phyloP scores from a whole-genome alignment of 1,284 basidiomycete species.

The Leccinum fallax region DNA sequence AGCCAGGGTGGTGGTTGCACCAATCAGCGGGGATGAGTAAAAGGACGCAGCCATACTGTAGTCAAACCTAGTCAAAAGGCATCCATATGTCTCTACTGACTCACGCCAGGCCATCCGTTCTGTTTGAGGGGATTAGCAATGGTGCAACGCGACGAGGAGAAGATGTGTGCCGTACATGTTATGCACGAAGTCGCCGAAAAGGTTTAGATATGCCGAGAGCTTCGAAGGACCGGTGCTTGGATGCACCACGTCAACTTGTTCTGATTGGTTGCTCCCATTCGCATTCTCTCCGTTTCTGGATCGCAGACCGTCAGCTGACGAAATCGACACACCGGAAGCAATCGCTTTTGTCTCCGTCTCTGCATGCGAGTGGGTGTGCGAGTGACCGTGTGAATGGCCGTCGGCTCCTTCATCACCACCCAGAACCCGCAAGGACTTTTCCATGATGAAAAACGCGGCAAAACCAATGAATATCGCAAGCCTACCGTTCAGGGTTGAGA shows the following conservation, averaged over 20 bases:
- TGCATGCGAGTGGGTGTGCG: conserved; percentile 45
- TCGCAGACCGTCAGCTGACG: conserved; percentile 36
- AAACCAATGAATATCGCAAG: conserved; percentile 84
- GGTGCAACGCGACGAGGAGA: conserved; percentile 14
- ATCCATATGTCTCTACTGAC: conserved; percentile 33
- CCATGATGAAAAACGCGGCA: conserved; percentile 87
- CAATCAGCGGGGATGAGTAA: conserved; percentile 86
- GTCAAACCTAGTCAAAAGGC: conserved; percentile 8
- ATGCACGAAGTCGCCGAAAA: conserved; percentile 89
- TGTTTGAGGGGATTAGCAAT: conserved; percentile 34
- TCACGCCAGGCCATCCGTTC: conserved; percentile 85
- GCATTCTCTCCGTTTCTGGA: conserved; percentile 33
- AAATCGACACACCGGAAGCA: conserved; percentile 39
- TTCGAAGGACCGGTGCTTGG: conserved; percentile 61
- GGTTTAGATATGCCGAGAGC: conserved; percentile 85
- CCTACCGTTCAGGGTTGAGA: conserved; percentile 40
- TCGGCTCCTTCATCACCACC: conserved; percentile 57
- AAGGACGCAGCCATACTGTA: conserved; percentile 86
- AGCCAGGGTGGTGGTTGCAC: conserved; percentile 87
- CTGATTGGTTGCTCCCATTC: conserved; percentile 20
- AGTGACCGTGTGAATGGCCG: conserved; percentile 61
- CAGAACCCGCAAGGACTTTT: conserved; percentile 84
- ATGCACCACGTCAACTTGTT: conserved; percentile 23
- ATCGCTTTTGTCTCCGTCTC: conserved; percentile 27
- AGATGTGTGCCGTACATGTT: conserved; percentile 63